Evolutionary conservation across 441 rosid species (phyloP).

Genomic region (Populus hybrid): DNA sequence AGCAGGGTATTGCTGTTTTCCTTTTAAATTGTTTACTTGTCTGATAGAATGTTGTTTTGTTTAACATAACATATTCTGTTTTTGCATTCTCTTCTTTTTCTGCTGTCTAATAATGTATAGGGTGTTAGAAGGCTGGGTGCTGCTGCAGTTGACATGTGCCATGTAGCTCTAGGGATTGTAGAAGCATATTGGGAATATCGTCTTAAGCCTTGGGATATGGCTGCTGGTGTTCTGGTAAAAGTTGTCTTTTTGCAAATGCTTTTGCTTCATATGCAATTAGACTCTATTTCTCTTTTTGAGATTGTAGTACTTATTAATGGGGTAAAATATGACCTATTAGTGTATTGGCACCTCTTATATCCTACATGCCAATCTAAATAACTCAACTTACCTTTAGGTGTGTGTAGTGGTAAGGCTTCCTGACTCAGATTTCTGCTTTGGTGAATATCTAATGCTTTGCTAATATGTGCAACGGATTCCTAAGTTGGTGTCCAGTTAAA

Average conservation of each 20-base stretch:
- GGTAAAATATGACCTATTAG: not conserved
- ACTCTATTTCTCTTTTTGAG: not conserved
- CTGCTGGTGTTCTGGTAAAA: conserved; percentile 94
- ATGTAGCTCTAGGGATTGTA: conserved; percentile 85
- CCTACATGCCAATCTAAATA: not conserved
- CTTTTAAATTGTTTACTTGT: not conserved
- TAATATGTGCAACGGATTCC: not conserved
- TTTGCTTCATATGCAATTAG: not conserved
- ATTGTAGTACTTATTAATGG: not conserved
- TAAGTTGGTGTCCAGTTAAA: not conserved
- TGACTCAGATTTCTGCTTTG: not conserved
- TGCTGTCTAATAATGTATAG: conserved; percentile 27
- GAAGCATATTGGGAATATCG: conserved; percentile 97
- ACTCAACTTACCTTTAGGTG: not conserved
- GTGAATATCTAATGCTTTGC: not conserved
- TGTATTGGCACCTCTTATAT: not conserved
- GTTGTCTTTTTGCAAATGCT: conserved; percentile 1
- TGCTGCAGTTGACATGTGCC: conserved; percentile 99
- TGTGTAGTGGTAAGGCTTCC: not conserved
- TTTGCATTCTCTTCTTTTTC: not conserved
- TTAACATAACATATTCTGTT: not conserved
- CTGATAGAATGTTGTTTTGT: not conserved
- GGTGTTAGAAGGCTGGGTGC: conserved; percentile 98
- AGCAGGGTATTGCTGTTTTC: conserved; percentile 54
- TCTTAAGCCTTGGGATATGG: conserved; percentile 99